Evolutionary conservation across 2,329 filamentous ascomycete species (phyloP).

Genomic region (Ophiostoma quercus): DNA sequence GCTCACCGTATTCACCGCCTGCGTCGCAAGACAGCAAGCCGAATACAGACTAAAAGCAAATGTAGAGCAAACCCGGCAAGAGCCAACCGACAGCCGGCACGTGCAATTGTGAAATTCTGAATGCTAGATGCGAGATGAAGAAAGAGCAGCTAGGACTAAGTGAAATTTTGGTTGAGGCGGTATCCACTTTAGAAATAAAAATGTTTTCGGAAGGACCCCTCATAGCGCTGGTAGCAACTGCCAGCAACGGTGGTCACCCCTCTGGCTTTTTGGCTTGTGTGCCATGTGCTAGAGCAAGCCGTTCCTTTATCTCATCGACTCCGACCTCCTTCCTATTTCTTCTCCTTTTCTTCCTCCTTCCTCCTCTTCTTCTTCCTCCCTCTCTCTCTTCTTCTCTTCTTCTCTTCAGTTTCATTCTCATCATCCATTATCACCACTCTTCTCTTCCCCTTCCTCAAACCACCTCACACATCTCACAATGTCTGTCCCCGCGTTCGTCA

Average conservation of each 20-base stretch:
- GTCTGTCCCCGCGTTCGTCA: constrained; percentile 36
- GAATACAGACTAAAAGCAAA: background rate
- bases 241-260: background rate
- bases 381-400: background rate
- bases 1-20: background rate
- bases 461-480: constrained; percentile 8
- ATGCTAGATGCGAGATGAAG: background rate
- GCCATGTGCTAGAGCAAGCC: background rate
- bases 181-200: constrained; percentile 11
- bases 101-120: constrained; percentile 11
- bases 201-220: constrained; percentile 8
- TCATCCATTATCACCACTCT: background rate
- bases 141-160: background rate
- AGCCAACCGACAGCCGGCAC: constrained; percentile 15
- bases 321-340: background rate
- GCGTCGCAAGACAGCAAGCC: background rate
- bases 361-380: too few relatives aligned
- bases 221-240: background rate
- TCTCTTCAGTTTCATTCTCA: background rate
- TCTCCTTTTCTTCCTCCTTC: background rate
- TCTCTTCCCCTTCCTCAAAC: background rate
- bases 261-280: constrained; percentile 9
- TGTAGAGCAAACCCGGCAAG: background rate
- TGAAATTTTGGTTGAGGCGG: constrained; percentile 7
- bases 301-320: constrained; percentile 3